Base-by-base conservation (phyloP, 139 green algal species). In the Chlamydomonas sphaeroides region DNA sequence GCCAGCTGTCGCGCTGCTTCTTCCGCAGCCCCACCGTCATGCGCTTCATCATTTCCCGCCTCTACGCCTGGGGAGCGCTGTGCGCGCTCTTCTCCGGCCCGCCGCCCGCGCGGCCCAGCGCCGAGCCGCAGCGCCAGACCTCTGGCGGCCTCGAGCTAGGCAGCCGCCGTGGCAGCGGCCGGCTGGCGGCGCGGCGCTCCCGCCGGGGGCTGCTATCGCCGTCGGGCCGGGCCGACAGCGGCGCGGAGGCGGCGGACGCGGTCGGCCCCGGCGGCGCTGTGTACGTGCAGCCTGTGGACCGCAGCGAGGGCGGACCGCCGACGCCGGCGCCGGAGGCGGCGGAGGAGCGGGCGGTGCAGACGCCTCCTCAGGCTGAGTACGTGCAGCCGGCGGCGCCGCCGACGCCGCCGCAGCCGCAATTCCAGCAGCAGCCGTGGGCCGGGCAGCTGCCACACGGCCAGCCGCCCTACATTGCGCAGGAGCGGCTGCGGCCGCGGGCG, bases 21-120 rank as follows among this genome's bases (percentile, higher is more conserved):
- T 86, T 86, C 70, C 69, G 35, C 70, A 77, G 61, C 33, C 33
- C 38, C 3, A 32, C 38, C 62, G 63, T 80, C 8, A 38, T 61
- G 28, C 72, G 63, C 48, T 86, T 81, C 62, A 69, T 80, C 65
- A 15, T 86, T 10, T 62, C 56, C 8, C 70, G 80, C 15, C 28
- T 86, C 36, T 86, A 81, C 45, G 71, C 70, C 14, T 86, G 80
- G 80, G 74, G 80, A 36, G 80, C 42, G 25, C 7, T 84, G n/a
- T 86, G 53, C 45, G 71, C 70, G 20, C 48, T 75, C 30, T 78
- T 57, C 49, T 66, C 36, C 48, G 41, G 17, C 3, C 42, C 57
- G 53, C 57, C 36, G 30, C 35, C 38, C 21, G 4, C 32, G 35
- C n/a, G 39, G 32, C 68, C 30, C 53, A 32, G 36, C 45, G 8